Conservation (phyloP, 1,284 basidiomycete genomes). For the Irpex lacteus region DNA sequence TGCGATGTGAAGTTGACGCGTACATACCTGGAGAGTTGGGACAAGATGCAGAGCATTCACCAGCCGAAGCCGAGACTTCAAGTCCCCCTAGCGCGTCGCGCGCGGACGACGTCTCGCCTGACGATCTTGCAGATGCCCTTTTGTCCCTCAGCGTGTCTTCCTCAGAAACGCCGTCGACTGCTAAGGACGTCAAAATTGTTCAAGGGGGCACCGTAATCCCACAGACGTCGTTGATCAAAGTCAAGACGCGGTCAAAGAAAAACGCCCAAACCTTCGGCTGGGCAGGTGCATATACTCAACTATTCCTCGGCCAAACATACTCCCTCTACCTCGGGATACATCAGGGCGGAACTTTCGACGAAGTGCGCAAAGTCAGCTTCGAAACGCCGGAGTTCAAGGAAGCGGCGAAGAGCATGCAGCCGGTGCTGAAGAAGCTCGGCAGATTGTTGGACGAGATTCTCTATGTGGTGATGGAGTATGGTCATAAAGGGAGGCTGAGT, state of each 20-base stretch:
- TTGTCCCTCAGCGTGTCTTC: conserved; percentile 5
- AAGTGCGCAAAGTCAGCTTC: conserved; percentile 5
- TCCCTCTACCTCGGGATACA: conserved; percentile 36
- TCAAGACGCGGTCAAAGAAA: conserved; percentile 34
- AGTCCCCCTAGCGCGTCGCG: not conserved
- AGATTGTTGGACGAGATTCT: conserved; percentile 13
- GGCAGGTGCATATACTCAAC: conserved; percentile 37
- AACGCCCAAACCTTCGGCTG: conserved; percentile 28
- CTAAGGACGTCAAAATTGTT: conserved; percentile 14
- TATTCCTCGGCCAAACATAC: conserved; percentile 39
- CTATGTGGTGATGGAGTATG: not conserved
- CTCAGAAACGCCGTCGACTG: not conserved
- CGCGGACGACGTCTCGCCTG: not conserved
- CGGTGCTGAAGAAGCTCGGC: conserved; percentile 14
- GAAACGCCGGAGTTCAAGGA: conserved; percentile 5
- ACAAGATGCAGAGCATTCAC: not conserved
- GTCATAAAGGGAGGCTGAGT: not conserved
- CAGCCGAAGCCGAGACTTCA: not conserved
- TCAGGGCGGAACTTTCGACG: conserved; percentile 27
- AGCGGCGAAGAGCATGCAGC: conserved; percentile 5
- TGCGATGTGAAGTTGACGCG: conserved; percentile 50
- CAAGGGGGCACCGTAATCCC: conserved; percentile 26
- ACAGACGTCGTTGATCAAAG: conserved; percentile 37
- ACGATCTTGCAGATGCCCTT: conserved; percentile 9
- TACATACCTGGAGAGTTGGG: conserved; percentile 28